Evolutionary conservation across 2,329 filamentous ascomycete genomes (phyloP), one percentile per base, ranked within the genome.

Genomic region (Ophiosphaerella korrae): DNA sequence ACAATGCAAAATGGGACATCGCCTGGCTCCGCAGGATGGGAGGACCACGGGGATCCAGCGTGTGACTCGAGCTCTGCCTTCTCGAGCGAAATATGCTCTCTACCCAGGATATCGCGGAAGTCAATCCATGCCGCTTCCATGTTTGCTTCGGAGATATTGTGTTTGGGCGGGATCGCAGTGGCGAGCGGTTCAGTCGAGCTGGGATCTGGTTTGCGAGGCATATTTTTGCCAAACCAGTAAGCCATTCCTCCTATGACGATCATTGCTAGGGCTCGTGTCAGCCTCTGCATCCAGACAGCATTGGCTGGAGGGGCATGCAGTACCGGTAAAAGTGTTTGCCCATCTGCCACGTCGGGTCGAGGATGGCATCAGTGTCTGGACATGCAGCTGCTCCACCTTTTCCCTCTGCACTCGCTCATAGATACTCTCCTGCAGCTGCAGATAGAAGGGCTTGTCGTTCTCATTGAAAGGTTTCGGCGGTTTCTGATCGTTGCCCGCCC

Each of bases 71-170:
- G 71, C 38, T 87, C 84, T 3, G 72, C 70, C 40, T 76, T 74
- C 39, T 80, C 73, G 0, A 84, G 84, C 4, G 82, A 84, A n/a
- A 87, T 79, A 69, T 87, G 83, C 41, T 85, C 83, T 63, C 81
- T 80, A 37, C 85, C 85, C 8, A 88, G 75, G 29, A 88, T 83
- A 37, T 79, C 76, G 49, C 82, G 79, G 66, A 87, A 83, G 58
- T 87, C 84, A 2, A 79, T 75, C 84, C 84, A 88, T 23, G 84
- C 85, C 8, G 85, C 84, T 67, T 88, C 82, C 49, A 87, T 75
- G 49, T 82, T 86, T 14, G 80, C 77, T 14, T 76, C 74, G 9
- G 82, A 78, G 33, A 80, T 78, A 62, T 87, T 80, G 60, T 86
- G 84, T 55, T 78, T 66, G 6, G 81, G 81, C 9, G 78, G 70